A percentile compares a stretch with the other conserved stretches of the same genome.
Conservation (phyloP, 202 grass and related monocot genomes). For the Bolboschoenoplectus hybrid region DNA sequence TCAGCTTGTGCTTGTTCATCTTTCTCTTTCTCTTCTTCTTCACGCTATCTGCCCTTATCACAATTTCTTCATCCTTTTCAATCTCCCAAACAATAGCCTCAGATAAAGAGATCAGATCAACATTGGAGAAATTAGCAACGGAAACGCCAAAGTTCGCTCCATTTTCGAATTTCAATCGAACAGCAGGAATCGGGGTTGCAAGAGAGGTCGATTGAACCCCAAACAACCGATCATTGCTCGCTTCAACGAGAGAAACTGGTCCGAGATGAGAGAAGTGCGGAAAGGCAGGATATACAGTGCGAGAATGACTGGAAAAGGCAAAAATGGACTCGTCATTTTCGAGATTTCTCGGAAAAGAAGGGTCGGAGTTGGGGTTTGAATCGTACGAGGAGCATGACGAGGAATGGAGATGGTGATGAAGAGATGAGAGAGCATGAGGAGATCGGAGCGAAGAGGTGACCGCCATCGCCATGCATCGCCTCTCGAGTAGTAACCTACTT, state of each 20-base stretch:
- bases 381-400: not conserved
- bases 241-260: not conserved
- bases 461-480: slow-evolving; percentile 12
- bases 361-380: slow-evolving; percentile 10
- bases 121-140: slow-evolving; percentile 45
- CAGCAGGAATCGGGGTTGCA: not conserved
- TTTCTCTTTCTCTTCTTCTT: slow-evolving; percentile 99
- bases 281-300: slow-evolving; percentile 40
- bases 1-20: slow-evolving; percentile 99
- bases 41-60: slow-evolving; percentile 94
- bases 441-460: slow-evolving; percentile 11
- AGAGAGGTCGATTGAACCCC: slow-evolving; percentile 3
- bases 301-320: slow-evolving; percentile 35
- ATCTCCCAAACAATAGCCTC: slow-evolving; percentile 22
- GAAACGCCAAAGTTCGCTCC: not conserved
- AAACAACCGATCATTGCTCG: not conserved
- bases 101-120: slow-evolving; percentile 39
- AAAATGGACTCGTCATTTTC: not conserved
- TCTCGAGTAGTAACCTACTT: slow-evolving; percentile 44
- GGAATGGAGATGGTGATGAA: not conserved
- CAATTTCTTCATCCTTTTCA: not conserved
- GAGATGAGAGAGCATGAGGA: slow-evolving; percentile 30
- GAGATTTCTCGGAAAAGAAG: not conserved
- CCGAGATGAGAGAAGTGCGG: slow-evolving; percentile 39
- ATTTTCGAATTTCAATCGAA: slow-evolving; percentile 14